Conservation (phyloP, 176 grass and related monocot species). For the Zea luxurians region DNA sequence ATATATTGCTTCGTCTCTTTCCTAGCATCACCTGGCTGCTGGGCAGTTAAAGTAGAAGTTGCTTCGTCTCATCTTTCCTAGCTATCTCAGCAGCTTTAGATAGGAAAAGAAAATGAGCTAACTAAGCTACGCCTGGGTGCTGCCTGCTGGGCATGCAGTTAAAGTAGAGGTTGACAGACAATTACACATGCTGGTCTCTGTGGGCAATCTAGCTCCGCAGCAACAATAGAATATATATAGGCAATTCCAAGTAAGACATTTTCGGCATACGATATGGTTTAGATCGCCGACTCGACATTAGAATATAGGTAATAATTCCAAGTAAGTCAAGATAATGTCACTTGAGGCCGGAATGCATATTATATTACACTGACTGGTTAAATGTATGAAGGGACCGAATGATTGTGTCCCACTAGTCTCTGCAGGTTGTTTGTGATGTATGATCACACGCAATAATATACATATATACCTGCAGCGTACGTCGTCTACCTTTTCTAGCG, state of each 20-base stretch:
- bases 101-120: too few relatives aligned
- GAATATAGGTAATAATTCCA: too few relatives aligned
- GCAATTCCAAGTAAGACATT: background rate
- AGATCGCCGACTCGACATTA: too few relatives aligned
- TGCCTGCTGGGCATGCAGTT: too few relatives aligned
- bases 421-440: constrained; percentile 22
- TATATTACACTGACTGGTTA: background rate
- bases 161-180: constrained; percentile 22
- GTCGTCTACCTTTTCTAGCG: background rate
- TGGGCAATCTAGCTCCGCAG: background rate
- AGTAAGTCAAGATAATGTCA: constrained; percentile 6
- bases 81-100: too few relatives aligned
- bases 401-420: background rate
- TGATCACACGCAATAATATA: background rate
- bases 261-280: background rate
- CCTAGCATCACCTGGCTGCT: background rate
- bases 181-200: background rate
- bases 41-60: too few relatives aligned
- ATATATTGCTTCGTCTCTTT: constrained; percentile 7
- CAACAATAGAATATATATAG: background rate
- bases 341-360: background rate
- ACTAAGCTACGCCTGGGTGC: too few relatives aligned
- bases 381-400: background rate
- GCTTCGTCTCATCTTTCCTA: too few relatives aligned
- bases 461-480: background rate